A percentile compares a stretch with the other conserved stretches of the same genome.
phyloP scores from a whole-genome alignment of 208 protist genomes.

The Trypanosoma conorhini region DNA sequence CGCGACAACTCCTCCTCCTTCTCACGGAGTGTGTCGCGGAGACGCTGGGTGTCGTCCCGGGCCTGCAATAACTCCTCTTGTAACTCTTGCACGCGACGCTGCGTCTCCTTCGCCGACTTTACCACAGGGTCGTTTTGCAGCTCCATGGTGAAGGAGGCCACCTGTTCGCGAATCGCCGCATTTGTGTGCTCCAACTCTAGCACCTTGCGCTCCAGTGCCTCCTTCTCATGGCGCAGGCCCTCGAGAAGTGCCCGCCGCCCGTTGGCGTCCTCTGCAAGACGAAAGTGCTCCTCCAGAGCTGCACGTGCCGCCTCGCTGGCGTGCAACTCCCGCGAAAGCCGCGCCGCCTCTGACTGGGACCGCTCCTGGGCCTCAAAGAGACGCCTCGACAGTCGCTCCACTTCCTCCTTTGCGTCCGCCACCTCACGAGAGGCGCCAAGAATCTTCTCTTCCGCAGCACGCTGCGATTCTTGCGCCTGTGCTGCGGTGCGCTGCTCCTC shows the following conservation, averaged over 20 bases:
- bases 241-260: constrained; percentile 42
- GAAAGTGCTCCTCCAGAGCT: constrained; percentile 74
- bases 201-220: constrained; percentile 64
- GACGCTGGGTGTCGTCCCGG: constrained; percentile 36
- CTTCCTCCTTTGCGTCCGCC: constrained; percentile 42
- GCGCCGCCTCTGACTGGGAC: constrained; percentile 50
- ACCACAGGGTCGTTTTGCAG: constrained; percentile 85
- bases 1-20: constrained; percentile 76
- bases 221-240: constrained; percentile 63
- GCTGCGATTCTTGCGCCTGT: constrained; percentile 32
- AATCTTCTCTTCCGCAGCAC: constrained; percentile 43
- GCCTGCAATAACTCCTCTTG: constrained; percentile 64
- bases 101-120: constrained; percentile 71
- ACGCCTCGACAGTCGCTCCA: constrained; percentile 32
- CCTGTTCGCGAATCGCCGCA: constrained; percentile 74
- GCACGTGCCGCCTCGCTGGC: constrained; percentile 83
- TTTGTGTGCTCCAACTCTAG: constrained; percentile 81
- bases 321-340: constrained; percentile 84
- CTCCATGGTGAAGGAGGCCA: constrained; percentile 84
- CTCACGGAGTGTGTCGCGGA: constrained; percentile 52
- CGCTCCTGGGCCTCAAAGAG: constrained; percentile 41
- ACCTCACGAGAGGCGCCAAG: constrained; percentile 31
- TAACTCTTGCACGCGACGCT: constrained; percentile 53
- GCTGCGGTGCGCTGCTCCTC: constrained; percentile 28
- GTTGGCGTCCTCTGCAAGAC: constrained; percentile 49